Evolutionary conservation across 768 basidiomycete species (phyloP).

Genomic region (Pisolithus microcarpus): DNA sequence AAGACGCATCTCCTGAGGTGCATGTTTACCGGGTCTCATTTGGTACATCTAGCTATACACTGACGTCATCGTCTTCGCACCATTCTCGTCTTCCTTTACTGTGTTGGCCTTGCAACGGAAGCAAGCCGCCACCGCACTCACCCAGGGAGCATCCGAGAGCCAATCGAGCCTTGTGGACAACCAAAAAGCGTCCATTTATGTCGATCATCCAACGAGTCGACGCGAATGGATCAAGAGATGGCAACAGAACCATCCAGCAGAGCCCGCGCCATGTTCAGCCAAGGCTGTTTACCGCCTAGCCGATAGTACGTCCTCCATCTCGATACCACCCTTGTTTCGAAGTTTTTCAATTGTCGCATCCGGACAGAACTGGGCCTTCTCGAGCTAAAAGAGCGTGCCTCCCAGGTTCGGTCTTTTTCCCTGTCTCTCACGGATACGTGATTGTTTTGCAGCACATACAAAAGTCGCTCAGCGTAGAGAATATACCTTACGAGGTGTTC

Average conservation of each 20-base stretch:
- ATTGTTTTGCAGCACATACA: slow-evolving; percentile 53
- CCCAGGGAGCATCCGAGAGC: slow-evolving; percentile 28
- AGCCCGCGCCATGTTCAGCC: slow-evolving; percentile 71
- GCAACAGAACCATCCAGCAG: slow-evolving; percentile 51
- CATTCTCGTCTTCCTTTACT: slow-evolving; percentile 65
- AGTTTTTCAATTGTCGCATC: not conserved
- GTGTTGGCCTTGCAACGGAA: slow-evolving; percentile 15
- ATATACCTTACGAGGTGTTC: slow-evolving; percentile 82
- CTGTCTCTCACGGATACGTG: not conserved
- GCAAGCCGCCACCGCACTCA: slow-evolving; percentile 2
- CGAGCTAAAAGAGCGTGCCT: slow-evolving; percentile 70
- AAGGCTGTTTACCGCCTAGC: slow-evolving; percentile 81
- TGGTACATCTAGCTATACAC: slow-evolving; percentile 61
- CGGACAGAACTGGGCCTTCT: slow-evolving; percentile 60
- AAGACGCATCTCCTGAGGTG: slow-evolving; percentile 14
- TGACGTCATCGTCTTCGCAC: slow-evolving; percentile 77
- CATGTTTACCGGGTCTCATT: not conserved
- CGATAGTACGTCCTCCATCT: slow-evolving; percentile 56
- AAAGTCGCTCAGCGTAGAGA: slow-evolving; percentile 66
- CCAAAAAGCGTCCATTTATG: slow-evolving; percentile 5
- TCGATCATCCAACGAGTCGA: slow-evolving; percentile 31
- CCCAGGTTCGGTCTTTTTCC: slow-evolving; percentile 32
- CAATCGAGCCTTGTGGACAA: slow-evolving; percentile 27
- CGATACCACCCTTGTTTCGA: not conserved
- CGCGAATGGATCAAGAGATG: slow-evolving; percentile 72